Percentiles rank a stretch among this genome's conserved stretches.
phyloP scores from a whole-genome alignment of 805 yeast genomes.

The Candida koratica region DNA sequence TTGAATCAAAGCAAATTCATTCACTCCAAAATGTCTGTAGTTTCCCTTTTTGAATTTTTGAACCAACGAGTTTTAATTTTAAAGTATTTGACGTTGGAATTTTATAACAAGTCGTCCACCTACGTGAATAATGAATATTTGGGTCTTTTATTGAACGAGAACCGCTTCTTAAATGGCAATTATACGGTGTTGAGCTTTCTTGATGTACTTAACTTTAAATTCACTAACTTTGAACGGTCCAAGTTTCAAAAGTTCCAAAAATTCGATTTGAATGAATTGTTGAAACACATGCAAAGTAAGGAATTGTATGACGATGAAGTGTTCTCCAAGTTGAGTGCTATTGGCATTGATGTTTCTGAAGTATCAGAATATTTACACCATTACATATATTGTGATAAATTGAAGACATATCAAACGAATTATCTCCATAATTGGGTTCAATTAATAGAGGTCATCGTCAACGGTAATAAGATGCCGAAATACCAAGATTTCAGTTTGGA shows the following conservation, averaged over 20 bases:
- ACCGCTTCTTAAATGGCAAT: conserved; percentile 52
- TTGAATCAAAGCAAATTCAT: conserved; percentile 27
- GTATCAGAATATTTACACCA: conserved; percentile 30
- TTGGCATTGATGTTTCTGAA: conserved; percentile 11
- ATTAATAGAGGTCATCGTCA: conserved; percentile 66
- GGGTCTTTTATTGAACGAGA: conserved; percentile 47
- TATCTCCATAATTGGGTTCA: conserved; percentile 82
- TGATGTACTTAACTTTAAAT: conserved; percentile 63
- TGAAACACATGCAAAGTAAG: conserved; percentile 25
- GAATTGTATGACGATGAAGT: conserved; percentile 1
- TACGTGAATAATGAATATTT: conserved; percentile 52
- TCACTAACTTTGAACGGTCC: conserved; percentile 40
- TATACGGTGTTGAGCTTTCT: conserved; percentile 66
- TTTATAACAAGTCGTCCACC: conserved; percentile 56
- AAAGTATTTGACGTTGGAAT: conserved; percentile 65
- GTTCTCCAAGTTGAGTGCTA: conserved; percentile 1
- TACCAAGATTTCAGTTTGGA: conserved; percentile 59
- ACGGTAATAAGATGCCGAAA: conserved; percentile 41
- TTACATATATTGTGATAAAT: conserved; percentile 43
- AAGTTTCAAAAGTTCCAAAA: conserved; percentile 28
- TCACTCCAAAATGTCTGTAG: conserved; percentile 32
- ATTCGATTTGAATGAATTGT: conserved; percentile 31
- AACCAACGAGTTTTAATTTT: conserved; percentile 57
- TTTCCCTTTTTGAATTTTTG: conserved; percentile 59
- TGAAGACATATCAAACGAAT: conserved; percentile 51